A percentile compares a stretch with the other conserved stretches of the same genome.
These are phyloP conservation scores for Gnaphalium uliginosum DNA, from an alignment of 129 eudicot genomes.

Conservation along the genomic window DNA sequence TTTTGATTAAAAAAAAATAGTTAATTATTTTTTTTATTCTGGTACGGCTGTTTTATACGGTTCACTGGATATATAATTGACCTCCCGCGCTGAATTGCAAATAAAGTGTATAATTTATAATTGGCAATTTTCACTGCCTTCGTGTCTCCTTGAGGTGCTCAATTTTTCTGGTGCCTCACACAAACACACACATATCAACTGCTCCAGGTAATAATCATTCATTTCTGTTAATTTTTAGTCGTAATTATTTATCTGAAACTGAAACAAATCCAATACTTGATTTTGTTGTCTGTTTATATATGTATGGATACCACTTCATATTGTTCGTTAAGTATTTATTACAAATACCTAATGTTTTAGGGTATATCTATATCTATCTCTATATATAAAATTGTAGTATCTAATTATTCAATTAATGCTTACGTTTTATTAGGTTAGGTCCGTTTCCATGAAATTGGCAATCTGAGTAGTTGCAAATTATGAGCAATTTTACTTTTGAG, in stretches of 20 bases:
- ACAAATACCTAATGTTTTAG: neutral
- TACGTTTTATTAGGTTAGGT: no score
- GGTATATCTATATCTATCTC: neutral
- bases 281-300: neutral
- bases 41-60: no score
- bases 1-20: no score
- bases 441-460: neutral
- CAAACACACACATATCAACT: conserved; percentile 16
- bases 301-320: conserved; percentile 3
- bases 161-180: conserved; percentile 18
- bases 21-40: no score
- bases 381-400: neutral
- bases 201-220: conserved; percentile 20
- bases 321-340: conserved; percentile 2
- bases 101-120: no score
- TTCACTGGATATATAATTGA: neutral
- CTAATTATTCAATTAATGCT: conserved; percentile 7
- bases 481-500: conserved; percentile 20
- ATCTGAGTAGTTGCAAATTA: neutral
- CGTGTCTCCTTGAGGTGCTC: conserved; percentile 30
- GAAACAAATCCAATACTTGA: neutral
- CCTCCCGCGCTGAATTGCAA: neutral
- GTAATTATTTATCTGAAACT: no score
- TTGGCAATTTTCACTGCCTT: neutral
- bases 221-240: neutral